These are phyloP conservation scores for Stephanodiscus triporus DNA, from an alignment of 108 stramenopile genomes.

Conservation along the genomic window DNA sequence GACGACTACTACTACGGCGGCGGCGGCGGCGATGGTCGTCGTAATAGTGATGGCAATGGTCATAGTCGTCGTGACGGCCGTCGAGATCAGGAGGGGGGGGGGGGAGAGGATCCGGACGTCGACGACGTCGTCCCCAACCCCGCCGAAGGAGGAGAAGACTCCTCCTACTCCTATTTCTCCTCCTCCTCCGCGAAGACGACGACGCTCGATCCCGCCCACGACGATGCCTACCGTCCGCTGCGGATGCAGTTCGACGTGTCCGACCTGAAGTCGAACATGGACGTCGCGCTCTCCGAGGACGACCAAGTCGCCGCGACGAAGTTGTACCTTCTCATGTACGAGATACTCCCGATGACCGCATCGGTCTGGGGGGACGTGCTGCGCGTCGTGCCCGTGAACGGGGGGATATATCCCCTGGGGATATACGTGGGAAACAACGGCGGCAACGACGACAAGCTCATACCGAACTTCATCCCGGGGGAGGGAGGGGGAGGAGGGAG, in stretches of 20 bases:
- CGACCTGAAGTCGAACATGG: conserved; percentile 22
- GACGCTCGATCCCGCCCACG: conserved; percentile 24
- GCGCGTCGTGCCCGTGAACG: conserved; percentile 42
- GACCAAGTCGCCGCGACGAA: conserved; percentile 33
- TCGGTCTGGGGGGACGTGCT: conserved; percentile 42
- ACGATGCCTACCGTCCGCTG: conserved; percentile 40
- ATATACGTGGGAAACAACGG: too few species aligned
- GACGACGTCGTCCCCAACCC: too few species aligned
- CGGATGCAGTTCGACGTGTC: conserved; percentile 45
- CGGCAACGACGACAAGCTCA: conserved; percentile 10
- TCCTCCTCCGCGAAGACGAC: too few species aligned
- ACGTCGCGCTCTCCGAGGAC: conserved; percentile 20
- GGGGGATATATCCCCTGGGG: conserved; percentile 50
- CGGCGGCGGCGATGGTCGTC: too few species aligned
- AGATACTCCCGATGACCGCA: conserved; percentile 42
- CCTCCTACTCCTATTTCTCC: too few species aligned
- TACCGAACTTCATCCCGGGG: conserved; percentile 4
- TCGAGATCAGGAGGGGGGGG: too few species aligned
- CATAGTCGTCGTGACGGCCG: too few species aligned
- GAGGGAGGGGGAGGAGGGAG: not conserved
- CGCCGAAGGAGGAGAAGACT: too few species aligned
- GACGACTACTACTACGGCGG: too few species aligned
- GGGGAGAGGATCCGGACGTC: too few species aligned
- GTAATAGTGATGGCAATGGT: too few species aligned
- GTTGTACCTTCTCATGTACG: conserved; percentile 46